Percentiles rank a stretch among this genome's conserved stretches.
phyloP scores from a whole-genome alignment of 2,329 filamentous ascomycete species.

The Helicocarpus griseus region DNA sequence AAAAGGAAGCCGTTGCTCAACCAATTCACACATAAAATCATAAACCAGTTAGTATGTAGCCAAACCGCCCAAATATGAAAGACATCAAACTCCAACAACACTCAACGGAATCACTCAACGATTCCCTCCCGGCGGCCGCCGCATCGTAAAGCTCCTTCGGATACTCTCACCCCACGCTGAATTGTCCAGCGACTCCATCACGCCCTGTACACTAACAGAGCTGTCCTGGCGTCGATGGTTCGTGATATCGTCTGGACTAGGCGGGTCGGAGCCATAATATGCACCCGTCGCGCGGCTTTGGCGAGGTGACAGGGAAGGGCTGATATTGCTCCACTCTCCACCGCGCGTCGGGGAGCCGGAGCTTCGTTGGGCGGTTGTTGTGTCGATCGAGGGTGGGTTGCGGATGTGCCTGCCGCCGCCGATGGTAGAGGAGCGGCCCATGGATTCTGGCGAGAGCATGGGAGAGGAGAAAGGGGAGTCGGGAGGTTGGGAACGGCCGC shows the following conservation, averaged over 20 bases:
- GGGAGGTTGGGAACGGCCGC: background rate
- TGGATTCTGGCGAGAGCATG: constrained; percentile 25
- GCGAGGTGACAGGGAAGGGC: constrained; percentile 31
- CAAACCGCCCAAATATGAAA: no score
- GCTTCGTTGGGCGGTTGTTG: constrained; percentile 27
- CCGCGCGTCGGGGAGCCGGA: constrained; percentile 31
- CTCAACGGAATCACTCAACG: background rate
- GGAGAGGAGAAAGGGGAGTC: constrained; percentile 18
- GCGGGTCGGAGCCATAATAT: background rate
- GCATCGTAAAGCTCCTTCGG: constrained; percentile 69
- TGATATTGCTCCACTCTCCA: constrained; percentile 46
- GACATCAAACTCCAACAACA: no score
- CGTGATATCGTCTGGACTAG: constrained; percentile 13
- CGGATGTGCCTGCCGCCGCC: constrained; percentile 39
- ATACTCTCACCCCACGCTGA: constrained; percentile 93
- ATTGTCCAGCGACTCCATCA: constrained; percentile 76
- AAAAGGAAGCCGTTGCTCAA: no score
- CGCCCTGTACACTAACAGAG: constrained; percentile 62
- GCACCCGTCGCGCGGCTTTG: background rate
- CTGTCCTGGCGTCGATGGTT: constrained; percentile 53
- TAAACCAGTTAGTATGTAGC: no score
- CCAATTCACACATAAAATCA: no score
- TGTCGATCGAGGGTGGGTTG: constrained; percentile 42
- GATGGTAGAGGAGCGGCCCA: constrained; percentile 18
- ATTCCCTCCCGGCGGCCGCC: constrained; percentile 29